Base-by-base conservation (phyloP, 2,329 filamentous ascomycete species). In the Pseudocercospora vitis region DNA sequence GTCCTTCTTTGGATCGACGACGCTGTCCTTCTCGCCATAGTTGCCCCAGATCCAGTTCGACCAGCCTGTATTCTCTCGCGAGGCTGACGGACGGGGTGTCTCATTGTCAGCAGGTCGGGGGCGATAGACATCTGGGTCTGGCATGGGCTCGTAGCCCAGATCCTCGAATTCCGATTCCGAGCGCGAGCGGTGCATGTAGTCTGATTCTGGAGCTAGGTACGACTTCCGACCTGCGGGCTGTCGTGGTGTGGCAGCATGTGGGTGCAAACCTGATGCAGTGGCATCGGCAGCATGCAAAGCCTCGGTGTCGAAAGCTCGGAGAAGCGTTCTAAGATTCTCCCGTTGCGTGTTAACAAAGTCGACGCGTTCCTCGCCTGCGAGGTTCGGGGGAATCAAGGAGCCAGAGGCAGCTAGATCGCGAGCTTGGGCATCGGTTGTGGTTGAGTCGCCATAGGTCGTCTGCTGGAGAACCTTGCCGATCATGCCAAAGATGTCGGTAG, bases 101-200 rank as follows among this genome's bases (percentile, higher is more conserved):
- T 52, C 52, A n/a, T n/a, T n/a, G 32, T 56, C 47, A n/a, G 39
- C 55, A 3, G 61, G 55, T 31, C 56, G 57, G 5, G 55, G 54
- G 18, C 56, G 50, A 46, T 60, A 68, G 28, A 63, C 60, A 47
- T 67, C 65, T 18, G 64, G 68, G 50, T 70, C 68, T n/a, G 69
- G 68, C 63, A 71, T 68, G 11, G 67, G 54, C 56, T 71, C 69
- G 40, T 70, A 70, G 8, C 62, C 66, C 2, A 71, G 60, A 50
- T 71, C 69, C 54, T 95, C 91, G 67, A 96, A 96, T 63, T 95
- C 92, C 16, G 82, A 83, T 68, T 96, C 91, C 70, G 89, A 95
- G 59, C 85, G 84, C 67, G 88, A 92, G 74, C 92, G 92, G 64
- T 83, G 86, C 64, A 95, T 73, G 37, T 56, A 63, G 72, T 50